Evolutionary conservation across 768 basidiomycete genomes (phyloP), one percentile per base, ranked within the genome.

Genomic region (Chalciporus pseudorubinellus): DNA sequence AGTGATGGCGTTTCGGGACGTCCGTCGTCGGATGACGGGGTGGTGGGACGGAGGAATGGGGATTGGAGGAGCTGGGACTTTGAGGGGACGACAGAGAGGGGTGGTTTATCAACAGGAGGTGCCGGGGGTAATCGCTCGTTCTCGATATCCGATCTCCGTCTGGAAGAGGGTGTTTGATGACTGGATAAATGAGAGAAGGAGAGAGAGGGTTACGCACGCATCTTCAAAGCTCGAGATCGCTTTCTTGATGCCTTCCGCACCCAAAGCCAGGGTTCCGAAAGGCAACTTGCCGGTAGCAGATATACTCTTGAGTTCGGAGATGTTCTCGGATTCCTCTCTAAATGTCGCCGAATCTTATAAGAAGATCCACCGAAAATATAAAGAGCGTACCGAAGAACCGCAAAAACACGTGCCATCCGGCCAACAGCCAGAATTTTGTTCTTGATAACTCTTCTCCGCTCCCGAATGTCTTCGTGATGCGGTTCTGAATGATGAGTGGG

Each of bases 371-470:
- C 4, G 10, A 4, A 7, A 1, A 13, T 21, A 33, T 12, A 24
- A 21, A 3, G 5, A 10, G 66, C 80, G 46, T 39, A 83, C 83
- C 84, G 80, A 39, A 88, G 74, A 12, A 86, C 70, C 6, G 83
- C 77, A 68, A 85, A 87, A 36, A 88, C 77, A 16, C 83, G 72
- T 45, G 83, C 82, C 80, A 88, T 82, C 54, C 78, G 71, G 28
- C 85, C 85, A 44, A 87, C 80, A 6, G 81, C 83, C 53, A 85
- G 71, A 53, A 88, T 87, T 71, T 87, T 87, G 72, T 81, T 82
- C 71, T 83, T 85, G 75, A 88, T 86, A 51, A 79, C 74, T 49
- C 80, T 68, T 46, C 80, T 69, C 10, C 82, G 72, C 58, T 77
- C 74, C 4, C 31, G 66, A 51, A 46, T 51, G 39, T 59, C 73